Evolutionary conservation across 306 rosid genomes (phyloP), one percentile per base, ranked within the genome.

Genomic region (Trifolium fragiferum): DNA sequence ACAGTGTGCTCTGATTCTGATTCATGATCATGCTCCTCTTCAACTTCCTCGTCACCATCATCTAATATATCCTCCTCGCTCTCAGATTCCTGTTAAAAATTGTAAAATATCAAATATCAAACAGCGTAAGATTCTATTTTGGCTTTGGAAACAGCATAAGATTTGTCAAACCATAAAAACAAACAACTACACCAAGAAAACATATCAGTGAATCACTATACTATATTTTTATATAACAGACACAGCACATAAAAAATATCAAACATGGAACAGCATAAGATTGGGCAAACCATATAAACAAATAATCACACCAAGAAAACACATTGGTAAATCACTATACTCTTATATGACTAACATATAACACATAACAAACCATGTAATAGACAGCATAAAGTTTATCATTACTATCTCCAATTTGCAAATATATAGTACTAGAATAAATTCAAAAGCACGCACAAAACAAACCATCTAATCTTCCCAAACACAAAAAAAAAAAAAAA

Each of bases 11-110:
- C 97, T 6, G 81, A 72, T 74, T 86, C 98, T 7, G 81, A 70
- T 71, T 86, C 98, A 53, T 82, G 84, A 38, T 89, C 97, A 46
- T 84, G 94, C 47, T 94, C 95, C 72, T 94, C 99, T 80, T 94
- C 99, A 8, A 37, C 40, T 15, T 92, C 99, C 67, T 94, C 97
- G 70, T 92, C 97, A 40, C 82, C 99, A 49, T 94, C 96, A 72
- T 88, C 99, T 62, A 94, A 88, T 70, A 89, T 78, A 76, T 94
- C 99, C 35, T 90, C 92, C 44, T 94, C 99, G 67, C 91, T 92
- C 76, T 92, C 96, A 35, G 87, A 86, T 3, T 91, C 98, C 96
- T 94, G 85, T 46, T 27, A 18, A 62, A 47, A 74, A 40, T 25
- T 38, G 49, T 21, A 66, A 68, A 16, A 19, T 25, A 79, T 77